Evolutionary conservation across 177 flowering plant genomes (phyloP).

Genomic region (Vitis hybrid): DNA sequence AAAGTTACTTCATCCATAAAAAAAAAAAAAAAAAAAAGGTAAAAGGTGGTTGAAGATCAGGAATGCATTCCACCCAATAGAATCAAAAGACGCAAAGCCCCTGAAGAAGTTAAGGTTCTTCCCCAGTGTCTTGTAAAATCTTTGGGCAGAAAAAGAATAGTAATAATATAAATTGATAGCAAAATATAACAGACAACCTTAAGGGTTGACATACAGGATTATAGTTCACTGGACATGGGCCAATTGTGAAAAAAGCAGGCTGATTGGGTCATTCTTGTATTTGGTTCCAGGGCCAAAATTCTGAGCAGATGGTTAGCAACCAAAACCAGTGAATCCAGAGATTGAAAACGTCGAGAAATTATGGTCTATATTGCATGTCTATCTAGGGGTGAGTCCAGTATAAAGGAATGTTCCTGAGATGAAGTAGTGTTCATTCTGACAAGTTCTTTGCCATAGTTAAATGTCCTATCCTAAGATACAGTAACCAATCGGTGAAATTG

Average conservation of each 20-base stretch:
- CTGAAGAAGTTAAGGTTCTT: too few species aligned
- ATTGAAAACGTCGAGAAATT: not conserved
- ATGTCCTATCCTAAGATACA: not conserved
- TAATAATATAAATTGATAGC: not conserved
- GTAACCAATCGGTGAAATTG: not conserved
- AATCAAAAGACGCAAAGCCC: too few species aligned
- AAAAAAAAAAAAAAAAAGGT: too few species aligned
- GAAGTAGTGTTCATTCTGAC: not conserved
- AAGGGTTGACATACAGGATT: not conserved
- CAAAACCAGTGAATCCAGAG: not conserved
- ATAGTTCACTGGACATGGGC: not conserved
- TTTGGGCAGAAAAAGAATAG: not conserved
- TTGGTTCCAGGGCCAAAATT: not conserved
- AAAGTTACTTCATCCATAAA: too few species aligned
- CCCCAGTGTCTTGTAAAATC: too few species aligned
- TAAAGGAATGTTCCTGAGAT: too few species aligned
- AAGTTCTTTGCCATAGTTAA: not conserved
- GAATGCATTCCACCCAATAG: too few species aligned
- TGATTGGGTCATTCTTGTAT: not conserved
- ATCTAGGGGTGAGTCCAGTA: not conserved
- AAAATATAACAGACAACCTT: not conserved
- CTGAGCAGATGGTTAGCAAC: not conserved
- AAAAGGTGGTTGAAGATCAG: too few species aligned
- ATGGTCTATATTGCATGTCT: not conserved
- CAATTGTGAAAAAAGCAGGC: not conserved